phyloP scores from a whole-genome alignment of 1,139 yeast species.

The Candida dubliniensis region DNA sequence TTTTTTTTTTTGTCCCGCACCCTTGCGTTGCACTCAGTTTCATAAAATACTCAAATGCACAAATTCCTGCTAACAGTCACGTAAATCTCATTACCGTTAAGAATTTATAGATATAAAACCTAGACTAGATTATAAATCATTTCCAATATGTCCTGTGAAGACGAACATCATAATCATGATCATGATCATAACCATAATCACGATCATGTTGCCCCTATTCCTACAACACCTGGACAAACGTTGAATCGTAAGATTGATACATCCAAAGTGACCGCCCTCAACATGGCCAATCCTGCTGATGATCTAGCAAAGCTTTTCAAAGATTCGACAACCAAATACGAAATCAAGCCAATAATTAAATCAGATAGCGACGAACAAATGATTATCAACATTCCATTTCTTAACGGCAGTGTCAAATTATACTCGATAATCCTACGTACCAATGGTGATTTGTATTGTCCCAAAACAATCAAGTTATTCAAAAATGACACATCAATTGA shows the following conservation, averaged over 20 bases:
- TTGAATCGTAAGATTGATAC: slow-evolving; percentile 62
- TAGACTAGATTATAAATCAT: too few relatives aligned
- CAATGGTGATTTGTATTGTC: slow-evolving; percentile 63
- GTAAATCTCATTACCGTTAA: too few relatives aligned
- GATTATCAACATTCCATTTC: slow-evolving; percentile 68
- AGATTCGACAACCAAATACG: slow-evolving; percentile 38
- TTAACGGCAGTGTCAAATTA: slow-evolving; percentile 71
- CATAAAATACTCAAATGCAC: too few relatives aligned
- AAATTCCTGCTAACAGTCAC: too few relatives aligned
- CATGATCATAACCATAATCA: slow-evolving; percentile 25
- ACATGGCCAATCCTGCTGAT: slow-evolving; percentile 52
- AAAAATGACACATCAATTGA: slow-evolving; percentile 72
- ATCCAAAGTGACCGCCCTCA: slow-evolving; percentile 62
- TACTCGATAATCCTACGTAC: slow-evolving; percentile 73
- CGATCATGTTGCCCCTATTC: slow-evolving; percentile 60
- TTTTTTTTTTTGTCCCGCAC: background rate
- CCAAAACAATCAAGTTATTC: slow-evolving; percentile 66
- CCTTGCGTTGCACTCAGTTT: too few relatives aligned
- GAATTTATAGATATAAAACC: too few relatives aligned
- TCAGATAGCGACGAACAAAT: slow-evolving; percentile 85
- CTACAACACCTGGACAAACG: slow-evolving; percentile 71
- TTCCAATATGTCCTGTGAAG: slow-evolving; percentile 39
- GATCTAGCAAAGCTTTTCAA: slow-evolving; percentile 57
- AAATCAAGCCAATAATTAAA: slow-evolving; percentile 50
- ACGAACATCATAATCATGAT: slow-evolving; percentile 31